phyloP scores from a whole-genome alignment of 768 basidiomycete genomes.

The Tulasnella sp. region DNA sequence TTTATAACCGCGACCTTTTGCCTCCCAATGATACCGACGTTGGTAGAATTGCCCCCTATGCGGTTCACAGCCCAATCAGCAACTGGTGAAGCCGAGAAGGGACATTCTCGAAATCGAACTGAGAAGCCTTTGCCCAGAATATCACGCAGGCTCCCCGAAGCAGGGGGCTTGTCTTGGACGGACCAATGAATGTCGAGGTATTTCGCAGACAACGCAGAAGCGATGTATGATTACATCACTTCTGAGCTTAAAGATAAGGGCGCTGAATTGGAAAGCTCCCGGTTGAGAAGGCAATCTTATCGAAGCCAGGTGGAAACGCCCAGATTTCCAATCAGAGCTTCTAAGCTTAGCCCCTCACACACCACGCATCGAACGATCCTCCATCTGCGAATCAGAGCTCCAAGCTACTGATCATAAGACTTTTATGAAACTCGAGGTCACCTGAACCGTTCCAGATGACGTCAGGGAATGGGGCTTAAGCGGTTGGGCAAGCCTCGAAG shows the following conservation, averaged over 20 bases:
- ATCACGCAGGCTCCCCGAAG: not conserved
- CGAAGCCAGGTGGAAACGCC: not conserved
- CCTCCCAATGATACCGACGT: not conserved
- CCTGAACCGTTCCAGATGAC: not conserved
- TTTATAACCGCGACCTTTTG: not conserved
- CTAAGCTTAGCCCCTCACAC: not conserved
- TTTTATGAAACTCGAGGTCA: too few species aligned
- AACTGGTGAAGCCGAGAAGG: not conserved
- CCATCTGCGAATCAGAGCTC: not conserved
- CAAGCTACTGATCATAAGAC: not conserved
- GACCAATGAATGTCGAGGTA: not conserved
- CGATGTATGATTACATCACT: not conserved
- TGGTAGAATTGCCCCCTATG: not conserved
- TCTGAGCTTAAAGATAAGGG: not conserved
- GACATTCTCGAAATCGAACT: not conserved
- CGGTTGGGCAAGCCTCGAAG: not conserved
- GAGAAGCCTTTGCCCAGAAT: not conserved
- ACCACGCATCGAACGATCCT: not conserved
- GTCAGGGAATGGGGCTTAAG: not conserved
- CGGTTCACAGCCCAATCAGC: not conserved
- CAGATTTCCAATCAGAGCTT: not conserved
- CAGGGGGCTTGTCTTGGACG: not conserved
- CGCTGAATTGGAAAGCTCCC: not conserved
- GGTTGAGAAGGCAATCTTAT: not conserved
- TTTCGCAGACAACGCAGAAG: not conserved